Conservation (phyloP, 768 basidiomycete genomes). For the Dictyophora rubrovolvata region DNA sequence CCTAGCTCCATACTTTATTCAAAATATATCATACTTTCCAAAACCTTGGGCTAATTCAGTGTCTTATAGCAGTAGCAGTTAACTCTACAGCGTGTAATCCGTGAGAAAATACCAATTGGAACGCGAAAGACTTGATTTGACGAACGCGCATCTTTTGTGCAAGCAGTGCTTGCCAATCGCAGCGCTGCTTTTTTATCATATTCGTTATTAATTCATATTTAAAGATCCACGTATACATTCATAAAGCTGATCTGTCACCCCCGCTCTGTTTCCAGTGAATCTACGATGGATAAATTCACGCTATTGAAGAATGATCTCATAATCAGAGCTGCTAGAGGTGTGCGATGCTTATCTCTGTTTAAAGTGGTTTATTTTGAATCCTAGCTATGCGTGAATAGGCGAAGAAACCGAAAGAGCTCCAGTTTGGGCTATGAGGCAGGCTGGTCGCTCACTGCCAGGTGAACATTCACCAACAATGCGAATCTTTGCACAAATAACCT, state of each 20-base stretch:
- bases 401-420: slow-evolving; percentile 85
- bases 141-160: neutral
- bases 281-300: slow-evolving; percentile 36
- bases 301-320: slow-evolving; percentile 80
- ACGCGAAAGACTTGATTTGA: neutral
- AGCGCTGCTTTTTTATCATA: neutral
- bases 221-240: neutral
- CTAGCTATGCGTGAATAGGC: slow-evolving; percentile 30
- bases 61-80: no score
- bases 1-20: neutral
- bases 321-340: slow-evolving; percentile 78
- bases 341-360: no score
- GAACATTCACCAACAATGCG: neutral
- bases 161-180: neutral
- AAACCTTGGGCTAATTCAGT: no score
- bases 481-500: neutral
- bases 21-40: neutral
- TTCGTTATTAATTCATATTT: no score
- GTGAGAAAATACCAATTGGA: neutral
- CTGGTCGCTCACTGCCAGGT: slow-evolving; percentile 90
- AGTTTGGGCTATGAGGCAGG: slow-evolving; percentile 99
- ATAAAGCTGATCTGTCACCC: neutral
- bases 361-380: neutral
- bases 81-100: neutral
- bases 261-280: neutral